Evolutionary conservation across 805 yeast genomes (phyloP).

Genomic region (Sungouiozyma intestinalis): DNA sequence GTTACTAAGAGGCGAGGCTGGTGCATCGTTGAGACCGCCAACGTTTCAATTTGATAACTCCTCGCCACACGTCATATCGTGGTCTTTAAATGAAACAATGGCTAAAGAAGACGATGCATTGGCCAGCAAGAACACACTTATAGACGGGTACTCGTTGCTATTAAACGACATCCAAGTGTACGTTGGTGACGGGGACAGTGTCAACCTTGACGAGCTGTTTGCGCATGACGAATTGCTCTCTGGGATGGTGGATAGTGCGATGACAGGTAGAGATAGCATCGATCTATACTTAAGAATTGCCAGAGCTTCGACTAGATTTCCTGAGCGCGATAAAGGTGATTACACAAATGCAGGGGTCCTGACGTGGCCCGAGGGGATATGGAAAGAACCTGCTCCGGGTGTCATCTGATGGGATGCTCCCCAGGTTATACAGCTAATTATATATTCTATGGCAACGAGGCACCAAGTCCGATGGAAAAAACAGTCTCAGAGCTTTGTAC

Average conservation of each 20-base stretch:
- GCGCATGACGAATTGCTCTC: constrained; percentile 23
- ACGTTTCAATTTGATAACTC: constrained; percentile 20
- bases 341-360: constrained; percentile 55
- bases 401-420: no score
- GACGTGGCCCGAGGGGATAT: constrained; percentile 49
- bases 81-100: constrained; percentile 16
- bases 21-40: constrained; percentile 42
- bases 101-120: constrained; percentile 13
- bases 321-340: constrained; percentile 40
- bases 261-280: constrained; percentile 15
- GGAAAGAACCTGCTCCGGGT: constrained; percentile 43
- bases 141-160: constrained; percentile 51
- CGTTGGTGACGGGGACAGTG: constrained; percentile 40
- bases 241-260: constrained; percentile 25
- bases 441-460: neutral
- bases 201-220: constrained; percentile 34
- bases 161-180: constrained; percentile 73
- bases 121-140: constrained; percentile 1
- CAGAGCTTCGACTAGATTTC: constrained; percentile 32
- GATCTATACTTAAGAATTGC: constrained; percentile 49
- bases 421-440: no score
- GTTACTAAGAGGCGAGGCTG: constrained; percentile 65
- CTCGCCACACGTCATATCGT: constrained; percentile 18
- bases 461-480: no score
- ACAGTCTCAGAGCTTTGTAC: neutral